These are phyloP conservation scores for Calonectria pteridis DNA, from an alignment of 2,329 filamentous ascomycete species.

Conservation along the genomic window DNA sequence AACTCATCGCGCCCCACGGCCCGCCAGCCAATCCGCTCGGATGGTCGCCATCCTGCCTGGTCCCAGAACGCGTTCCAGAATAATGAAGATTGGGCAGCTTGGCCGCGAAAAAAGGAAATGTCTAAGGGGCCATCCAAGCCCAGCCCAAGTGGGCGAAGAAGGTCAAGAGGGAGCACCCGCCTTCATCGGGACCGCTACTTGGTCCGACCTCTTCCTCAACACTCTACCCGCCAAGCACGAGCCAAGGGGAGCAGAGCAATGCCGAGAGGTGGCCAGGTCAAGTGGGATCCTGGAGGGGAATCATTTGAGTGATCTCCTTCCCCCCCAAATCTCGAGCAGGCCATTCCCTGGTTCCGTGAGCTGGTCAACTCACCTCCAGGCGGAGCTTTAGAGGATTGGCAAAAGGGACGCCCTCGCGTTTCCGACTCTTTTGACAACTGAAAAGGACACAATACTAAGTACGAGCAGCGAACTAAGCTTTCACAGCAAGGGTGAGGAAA, in stretches of 20 bases:
- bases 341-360: background rate
- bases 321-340: background rate
- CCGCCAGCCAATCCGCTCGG: background rate
- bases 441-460: background rate
- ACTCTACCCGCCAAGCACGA: background rate
- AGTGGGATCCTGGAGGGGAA: background rate
- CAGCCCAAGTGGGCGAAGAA: background rate
- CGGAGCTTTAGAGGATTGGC: background rate
- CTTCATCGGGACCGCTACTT: background rate
- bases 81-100: slow-evolving; percentile 7
- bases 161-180: slow-evolving; percentile 12
- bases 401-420: background rate
- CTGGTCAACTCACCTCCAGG: background rate
- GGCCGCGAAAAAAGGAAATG: slow-evolving; percentile 1
- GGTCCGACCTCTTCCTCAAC: background rate
- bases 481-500: background rate
- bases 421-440: background rate
- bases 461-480: background rate
- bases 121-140: background rate
- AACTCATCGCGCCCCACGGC: slow-evolving; percentile 1
- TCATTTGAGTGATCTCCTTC: background rate
- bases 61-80: slow-evolving; percentile 17
- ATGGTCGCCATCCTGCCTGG: background rate
- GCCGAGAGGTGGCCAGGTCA: background rate
- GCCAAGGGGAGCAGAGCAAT: slow-evolving; percentile 1